A percentile compares a stretch with the other conserved stretches of the same genome.
Conservation (phyloP, 2,329 filamentous ascomycete species). For the Xylaria sp. region DNA sequence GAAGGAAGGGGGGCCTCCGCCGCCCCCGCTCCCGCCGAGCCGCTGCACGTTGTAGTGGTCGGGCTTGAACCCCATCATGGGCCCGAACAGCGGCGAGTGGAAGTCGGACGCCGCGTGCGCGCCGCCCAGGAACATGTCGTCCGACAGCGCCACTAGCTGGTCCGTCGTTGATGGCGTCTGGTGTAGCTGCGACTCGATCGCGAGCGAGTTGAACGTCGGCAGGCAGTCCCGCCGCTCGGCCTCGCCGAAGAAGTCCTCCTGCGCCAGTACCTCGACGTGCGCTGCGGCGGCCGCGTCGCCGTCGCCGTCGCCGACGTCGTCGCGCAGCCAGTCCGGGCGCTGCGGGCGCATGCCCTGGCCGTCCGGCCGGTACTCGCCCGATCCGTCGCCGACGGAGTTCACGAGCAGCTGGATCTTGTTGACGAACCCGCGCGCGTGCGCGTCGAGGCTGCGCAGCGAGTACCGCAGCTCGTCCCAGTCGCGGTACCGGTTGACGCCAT, state of each 20-base stretch:
- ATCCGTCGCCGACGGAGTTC: conserved; percentile 42
- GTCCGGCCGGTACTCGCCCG: conserved; percentile 29
- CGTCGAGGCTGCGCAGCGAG: conserved; percentile 46
- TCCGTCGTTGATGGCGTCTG: conserved; percentile 46
- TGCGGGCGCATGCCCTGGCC: conserved; percentile 35
- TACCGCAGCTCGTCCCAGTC: conserved; percentile 50
- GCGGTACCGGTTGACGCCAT: conserved; percentile 47
- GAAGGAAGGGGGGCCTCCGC: conserved; percentile 41
- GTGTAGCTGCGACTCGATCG: conserved; percentile 47
- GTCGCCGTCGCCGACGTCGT: conserved; percentile 35
- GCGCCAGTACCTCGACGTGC: conserved; percentile 42
- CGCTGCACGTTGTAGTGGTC: conserved; percentile 43
- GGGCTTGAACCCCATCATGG: conserved; percentile 46
- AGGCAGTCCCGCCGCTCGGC: conserved; percentile 43
- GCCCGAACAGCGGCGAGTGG: conserved; percentile 47
- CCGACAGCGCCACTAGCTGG: conserved; percentile 46
- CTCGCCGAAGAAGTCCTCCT: conserved; percentile 47
- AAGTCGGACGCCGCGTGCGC: conserved; percentile 46
- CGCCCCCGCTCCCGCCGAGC: conserved; percentile 32
- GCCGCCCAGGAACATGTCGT: conserved; percentile 48
- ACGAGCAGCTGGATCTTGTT: conserved; percentile 49
- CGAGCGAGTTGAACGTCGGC: conserved; percentile 48
- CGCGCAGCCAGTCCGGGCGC: conserved; percentile 42
- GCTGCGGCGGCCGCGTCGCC: too few relatives aligned
- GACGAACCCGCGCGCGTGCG: conserved; percentile 43